phyloP scores from a whole-genome alignment of 2,329 filamentous ascomycete species.

The Pseudovirgaria hyperparasitica region DNA sequence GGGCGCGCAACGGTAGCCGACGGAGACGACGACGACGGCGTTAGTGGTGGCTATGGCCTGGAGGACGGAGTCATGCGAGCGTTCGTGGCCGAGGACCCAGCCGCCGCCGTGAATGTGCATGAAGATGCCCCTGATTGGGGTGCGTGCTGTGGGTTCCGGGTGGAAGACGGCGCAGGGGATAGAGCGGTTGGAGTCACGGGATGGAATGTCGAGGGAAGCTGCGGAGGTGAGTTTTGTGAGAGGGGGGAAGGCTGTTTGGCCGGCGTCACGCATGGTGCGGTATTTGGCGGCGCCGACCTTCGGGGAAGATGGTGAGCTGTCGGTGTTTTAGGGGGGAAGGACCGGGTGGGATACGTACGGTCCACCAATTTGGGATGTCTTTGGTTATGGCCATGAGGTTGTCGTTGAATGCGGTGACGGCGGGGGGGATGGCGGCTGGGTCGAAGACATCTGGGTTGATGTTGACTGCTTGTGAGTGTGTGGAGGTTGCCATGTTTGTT shows the following conservation, averaged over 20 bases:
- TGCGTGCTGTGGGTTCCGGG: constrained; percentile 31
- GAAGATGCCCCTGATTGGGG: constrained; percentile 34
- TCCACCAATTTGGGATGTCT: constrained; percentile 37
- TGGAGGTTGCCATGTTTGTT: no score
- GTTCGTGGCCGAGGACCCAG: constrained; percentile 31
- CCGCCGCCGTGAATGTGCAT: constrained; percentile 45
- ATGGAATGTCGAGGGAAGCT: constrained; percentile 36
- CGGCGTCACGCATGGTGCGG: constrained; percentile 39
- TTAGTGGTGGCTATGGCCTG: constrained; percentile 37
- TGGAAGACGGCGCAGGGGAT: constrained; percentile 42
- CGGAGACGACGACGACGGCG: constrained; percentile 37
- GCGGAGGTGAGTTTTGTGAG: constrained; percentile 34
- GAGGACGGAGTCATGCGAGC: constrained; percentile 33
- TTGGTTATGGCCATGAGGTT: constrained; percentile 29
- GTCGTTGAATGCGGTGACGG: no score
- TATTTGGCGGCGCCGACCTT: constrained; percentile 42
- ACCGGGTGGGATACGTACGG: constrained; percentile 22
- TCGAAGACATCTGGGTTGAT: no score
- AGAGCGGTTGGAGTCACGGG: constrained; percentile 35
- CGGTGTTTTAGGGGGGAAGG: background rate
- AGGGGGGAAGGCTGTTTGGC: constrained; percentile 38
- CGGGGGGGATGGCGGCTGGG: no score
- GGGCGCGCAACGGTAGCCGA: constrained; percentile 48
- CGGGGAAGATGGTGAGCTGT: background rate
- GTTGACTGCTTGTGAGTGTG: no score